Base-by-base conservation (phyloP, 257 asterid genomes). In the Jaltomata sinuosa region DNA sequence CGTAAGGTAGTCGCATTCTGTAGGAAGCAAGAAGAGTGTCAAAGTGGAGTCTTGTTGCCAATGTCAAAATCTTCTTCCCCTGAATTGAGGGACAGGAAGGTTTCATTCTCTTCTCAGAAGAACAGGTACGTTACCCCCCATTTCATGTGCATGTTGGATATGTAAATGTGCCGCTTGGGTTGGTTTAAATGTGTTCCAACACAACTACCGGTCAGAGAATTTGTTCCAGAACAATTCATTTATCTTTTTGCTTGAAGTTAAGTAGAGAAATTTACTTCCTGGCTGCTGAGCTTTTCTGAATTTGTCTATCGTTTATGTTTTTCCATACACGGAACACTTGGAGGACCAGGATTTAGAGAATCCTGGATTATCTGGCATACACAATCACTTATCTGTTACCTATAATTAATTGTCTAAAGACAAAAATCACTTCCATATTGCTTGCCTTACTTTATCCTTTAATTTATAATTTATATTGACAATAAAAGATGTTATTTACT, bases 21-120 rank as follows among this genome's bases (percentile, higher is more conserved):
- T 89, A 88, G 92, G 92, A 84, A 80, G 85, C 84, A 86, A 72
- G 86, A 84, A 85, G 83, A 83, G 84, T 72, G 76, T 85, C 69
- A 87, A 84, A 87, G 80, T 65, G 89, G 88, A 85, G 87, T 84
- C 79, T 65, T 87, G 84, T 84, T 86, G 88, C 96, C 85, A 88
- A 95, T 93, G 98, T 88, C 97, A 68, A 90, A 85, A 88, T 84
- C 92, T 86, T 84, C 91, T 84, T 69, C 88, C 84, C 86, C 84
- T 87, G 90, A 90, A 84, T 16, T 81, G 55, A 85, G 88, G 87
- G 88, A 74, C 77, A 59, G 65, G 83, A 91, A 84, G 57, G 83
- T 86, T 87, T 80, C 94, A 84, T 86, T 91, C 87, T 81, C 86
- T 84, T 87, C 91, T 83, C 90, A 71, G 79, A 89, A 83, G 55